Base-by-base conservation (phyloP, 2,329 filamentous ascomycete genomes). In the Colletotrichum spaethianum region DNA sequence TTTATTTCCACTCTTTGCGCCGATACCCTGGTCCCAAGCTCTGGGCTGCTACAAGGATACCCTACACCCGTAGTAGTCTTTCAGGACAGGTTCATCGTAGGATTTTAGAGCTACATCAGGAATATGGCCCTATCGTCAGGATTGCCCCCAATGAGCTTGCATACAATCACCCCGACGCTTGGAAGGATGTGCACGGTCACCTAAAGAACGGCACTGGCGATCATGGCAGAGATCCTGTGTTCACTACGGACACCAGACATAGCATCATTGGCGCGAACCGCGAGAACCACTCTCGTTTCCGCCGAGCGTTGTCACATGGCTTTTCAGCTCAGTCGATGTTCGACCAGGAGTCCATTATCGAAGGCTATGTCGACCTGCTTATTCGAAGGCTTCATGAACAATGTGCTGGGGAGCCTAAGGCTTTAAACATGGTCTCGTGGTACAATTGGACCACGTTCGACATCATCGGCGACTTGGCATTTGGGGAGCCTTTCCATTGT, bases 101-200 rank as follows among this genome's bases (percentile, higher is more conserved):
- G 44, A 73, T 81, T 38, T 75, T 76, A 28, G 73, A 73, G 11
- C 75, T 85, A 16, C 84, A 86, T 73, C 73, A 78, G 4, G 68
- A 78, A 50, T 85, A 85, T 69, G 86, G 86, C 8, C 79, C 80
- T 1, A 79, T 88, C 1, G 85, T 88, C 5, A 83, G 86, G 7
- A 76, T 86, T 38, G 81, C 80, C 5, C 86, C 86, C 1, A 79
- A 85, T 66, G 84, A 87, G 73, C 80, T 88, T 3, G 82, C 84
- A 1, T 87, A 85, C 75, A 82, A 78, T 50, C 75, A 79, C n/a
- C 76, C 78, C 4, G 69, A 79, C 3, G 75, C 76, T 11, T 84
- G 82, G 80, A 80, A 82, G 72, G 83, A 86, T 40, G 82, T 86
- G 42, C 83, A 83, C 65, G 80, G 80, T 7, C 76, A 79, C 56